Evolutionary conservation across 306 rosid species (phyloP).

Genomic region (Dalbergia oliveri): DNA sequence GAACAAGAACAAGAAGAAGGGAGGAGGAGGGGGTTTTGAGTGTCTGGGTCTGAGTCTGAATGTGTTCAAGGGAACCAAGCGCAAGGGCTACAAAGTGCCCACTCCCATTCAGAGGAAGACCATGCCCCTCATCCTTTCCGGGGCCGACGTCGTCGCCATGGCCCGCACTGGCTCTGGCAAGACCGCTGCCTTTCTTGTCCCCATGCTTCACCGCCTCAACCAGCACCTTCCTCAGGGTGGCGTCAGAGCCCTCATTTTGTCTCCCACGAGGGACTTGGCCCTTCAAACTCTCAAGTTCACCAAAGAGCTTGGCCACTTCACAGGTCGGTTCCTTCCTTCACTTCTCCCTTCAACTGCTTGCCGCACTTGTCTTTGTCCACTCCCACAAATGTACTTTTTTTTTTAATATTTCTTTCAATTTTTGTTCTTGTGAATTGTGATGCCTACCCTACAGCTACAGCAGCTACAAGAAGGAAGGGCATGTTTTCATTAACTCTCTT

Average conservation of each 20-base stretch:
- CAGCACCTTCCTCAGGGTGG: conserved; percentile 86
- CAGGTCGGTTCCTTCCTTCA: conserved; percentile 50
- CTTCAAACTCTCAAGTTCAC: conserved; percentile 91
- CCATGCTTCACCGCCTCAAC: conserved; percentile 85
- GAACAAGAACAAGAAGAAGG: conserved; percentile 57
- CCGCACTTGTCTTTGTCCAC: too few species aligned
- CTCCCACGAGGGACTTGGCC: conserved; percentile 91
- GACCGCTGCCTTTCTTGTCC: conserved; percentile 89
- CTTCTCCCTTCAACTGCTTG: too few species aligned
- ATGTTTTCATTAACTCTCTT: not conserved
- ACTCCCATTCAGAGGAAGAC: conserved; percentile 96
- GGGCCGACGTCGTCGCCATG: conserved; percentile 93
- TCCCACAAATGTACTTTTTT: not conserved
- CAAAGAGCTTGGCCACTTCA: conserved; percentile 76
- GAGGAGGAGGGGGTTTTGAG: conserved; percentile 87
- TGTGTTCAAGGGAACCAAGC: conserved; percentile 72
- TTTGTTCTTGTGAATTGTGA: too few species aligned
- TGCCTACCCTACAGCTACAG: too few species aligned
- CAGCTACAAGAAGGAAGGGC: not conserved
- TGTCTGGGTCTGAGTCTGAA: conserved; percentile 70
- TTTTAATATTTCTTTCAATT: too few species aligned
- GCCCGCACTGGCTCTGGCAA: conserved; percentile 99
- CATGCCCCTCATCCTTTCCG: conserved; percentile 89
- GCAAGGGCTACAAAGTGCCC: conserved; percentile 91
- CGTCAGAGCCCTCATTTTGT: conserved; percentile 81